Evolutionary conservation across 192 early-diverging fungal species (phyloP), one percentile per base, ranked within the genome.

Genomic region (Endogone sp.): DNA sequence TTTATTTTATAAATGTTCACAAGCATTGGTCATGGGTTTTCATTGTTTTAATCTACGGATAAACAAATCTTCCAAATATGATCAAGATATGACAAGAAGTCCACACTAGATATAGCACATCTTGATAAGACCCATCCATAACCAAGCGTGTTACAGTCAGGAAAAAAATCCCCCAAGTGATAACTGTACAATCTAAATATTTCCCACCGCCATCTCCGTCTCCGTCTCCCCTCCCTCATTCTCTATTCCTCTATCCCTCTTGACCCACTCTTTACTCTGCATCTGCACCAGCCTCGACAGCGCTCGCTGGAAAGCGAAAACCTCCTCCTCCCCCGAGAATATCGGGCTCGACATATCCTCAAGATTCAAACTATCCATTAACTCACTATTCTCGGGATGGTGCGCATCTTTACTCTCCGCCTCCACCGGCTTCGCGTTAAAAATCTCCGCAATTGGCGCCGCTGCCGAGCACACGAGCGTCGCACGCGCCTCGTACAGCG

Each of bases 251-350:
- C 37, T 49, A 16, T 49, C 37, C 37, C 37, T 49, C 37, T 70
- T 3, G 28, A 90, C 84, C 92, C 92, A 94, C 55, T 87, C 80
- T 49, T 80, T 79, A 25, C 90, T 89, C 60, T 90, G 94, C 97
- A 99, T 99, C 80, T 99, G 93, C 31, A 92, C 86, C 37, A 99
- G 73, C 24, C 97, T 86, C 58, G 93, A 95, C 29, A 97, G 75
- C 4, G 97, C 95, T 60, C 97, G 81, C 79, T 94, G 91, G 66
- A 99, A 96, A 16, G 97, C 95, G 89, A 99, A 99, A 11, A 89
- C 86, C 73, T 99, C 97, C 75, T 99, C 97, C 56, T 94, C 89
- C 23, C 94, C 94, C 25, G 89, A 85, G 69, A 92, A 92, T 26
- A 92, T 84, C 2, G 91, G 81, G 65, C 79, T 84, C 28, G 80